Evolutionary conservation across 495 filamentous ascomycete genomes (phyloP).

Genomic region (Talaromyces wortmannii): DNA sequence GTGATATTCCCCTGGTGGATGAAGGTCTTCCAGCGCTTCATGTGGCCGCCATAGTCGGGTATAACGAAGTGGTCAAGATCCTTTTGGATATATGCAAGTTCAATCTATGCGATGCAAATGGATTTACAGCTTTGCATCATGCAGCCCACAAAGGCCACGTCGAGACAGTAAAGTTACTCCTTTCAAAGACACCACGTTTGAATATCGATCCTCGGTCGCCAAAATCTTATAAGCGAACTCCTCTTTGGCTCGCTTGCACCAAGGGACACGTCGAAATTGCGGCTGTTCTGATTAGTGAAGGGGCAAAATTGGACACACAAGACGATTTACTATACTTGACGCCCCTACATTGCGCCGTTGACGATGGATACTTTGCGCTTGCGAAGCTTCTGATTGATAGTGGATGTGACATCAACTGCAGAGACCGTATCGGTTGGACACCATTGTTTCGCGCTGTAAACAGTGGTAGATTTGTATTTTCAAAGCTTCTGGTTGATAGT

Average conservation of each 20-base stretch:
- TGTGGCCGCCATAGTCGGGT: conserved; percentile 9
- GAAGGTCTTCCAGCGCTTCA: conserved; percentile 13
- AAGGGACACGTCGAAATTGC: background rate
- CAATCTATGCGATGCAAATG: background rate
- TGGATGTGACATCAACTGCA: background rate
- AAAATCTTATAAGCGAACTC: background rate
- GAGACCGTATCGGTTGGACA: background rate
- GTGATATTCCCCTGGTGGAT: conserved; percentile 10
- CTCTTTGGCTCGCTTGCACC: background rate
- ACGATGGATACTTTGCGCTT: background rate
- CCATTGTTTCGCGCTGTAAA: background rate
- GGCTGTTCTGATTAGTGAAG: background rate
- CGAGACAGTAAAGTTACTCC: background rate
- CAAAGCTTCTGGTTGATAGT: background rate
- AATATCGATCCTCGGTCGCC: background rate
- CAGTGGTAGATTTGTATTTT: background rate
- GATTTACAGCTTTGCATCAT: conserved; percentile 4
- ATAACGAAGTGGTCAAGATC: background rate
- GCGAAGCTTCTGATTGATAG: background rate
- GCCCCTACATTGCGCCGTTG: background rate
- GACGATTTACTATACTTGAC: background rate
- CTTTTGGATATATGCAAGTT: background rate
- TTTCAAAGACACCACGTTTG: background rate
- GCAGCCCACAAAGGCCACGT: conserved; percentile 1
- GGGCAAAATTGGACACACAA: background rate